phyloP scores from a whole-genome alignment of 306 rosid species.

The Vicia faba region DNA sequence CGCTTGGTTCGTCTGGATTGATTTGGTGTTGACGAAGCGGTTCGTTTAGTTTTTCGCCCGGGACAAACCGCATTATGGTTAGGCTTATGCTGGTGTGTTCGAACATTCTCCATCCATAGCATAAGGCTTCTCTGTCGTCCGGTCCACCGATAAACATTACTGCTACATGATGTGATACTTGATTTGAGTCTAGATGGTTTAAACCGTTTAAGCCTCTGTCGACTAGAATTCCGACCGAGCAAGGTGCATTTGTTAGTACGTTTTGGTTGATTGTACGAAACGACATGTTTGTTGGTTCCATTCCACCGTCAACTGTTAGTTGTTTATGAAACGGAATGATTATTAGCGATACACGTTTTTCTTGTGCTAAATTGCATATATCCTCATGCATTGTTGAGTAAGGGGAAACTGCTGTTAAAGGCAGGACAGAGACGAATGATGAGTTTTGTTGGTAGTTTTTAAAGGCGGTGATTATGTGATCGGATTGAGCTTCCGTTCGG shows the following conservation, averaged over 20 bases:
- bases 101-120: constrained; percentile 82
- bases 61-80: constrained; percentile 58
- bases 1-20: constrained; percentile 3
- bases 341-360: constrained; percentile 69
- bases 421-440: constrained; percentile 57
- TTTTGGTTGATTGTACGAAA: constrained; percentile 71
- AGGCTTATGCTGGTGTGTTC: constrained; percentile 66
- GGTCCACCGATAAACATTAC: constrained; percentile 85
- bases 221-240: constrained; percentile 84
- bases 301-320: constrained; percentile 93
- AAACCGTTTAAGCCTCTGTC: constrained; percentile 77
- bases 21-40: background rate
- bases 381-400: constrained; percentile 94
- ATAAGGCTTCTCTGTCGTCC: constrained; percentile 86
- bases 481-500: constrained; percentile 82
- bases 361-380: constrained; percentile 76
- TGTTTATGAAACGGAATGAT: constrained; percentile 91
- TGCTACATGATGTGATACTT: constrained; percentile 55
- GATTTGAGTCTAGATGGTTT: constrained; percentile 51
- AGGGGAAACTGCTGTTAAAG: constrained; percentile 86
- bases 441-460: constrained; percentile 76
- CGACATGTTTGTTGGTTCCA: constrained; percentile 82
- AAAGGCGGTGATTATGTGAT: constrained; percentile 82
- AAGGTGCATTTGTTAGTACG: constrained; percentile 69
- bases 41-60: constrained; percentile 39